A percentile compares a stretch with the other conserved stretches of the same genome.
Conservation (phyloP, 2,329 filamentous ascomycete species). For the Phialocephala subalpina region DNA sequence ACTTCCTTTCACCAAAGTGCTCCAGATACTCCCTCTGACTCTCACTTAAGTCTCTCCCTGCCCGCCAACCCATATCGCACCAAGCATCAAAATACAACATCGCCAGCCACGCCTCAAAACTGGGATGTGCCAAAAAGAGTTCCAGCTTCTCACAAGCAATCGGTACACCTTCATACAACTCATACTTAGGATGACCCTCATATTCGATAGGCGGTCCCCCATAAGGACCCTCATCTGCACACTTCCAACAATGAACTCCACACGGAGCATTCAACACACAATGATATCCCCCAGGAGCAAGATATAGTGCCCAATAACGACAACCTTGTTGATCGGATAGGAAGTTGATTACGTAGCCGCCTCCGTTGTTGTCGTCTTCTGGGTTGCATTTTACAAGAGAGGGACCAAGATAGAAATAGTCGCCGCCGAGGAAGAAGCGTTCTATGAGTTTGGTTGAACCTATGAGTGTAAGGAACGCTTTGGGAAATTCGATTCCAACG, state of each 20-base stretch:
- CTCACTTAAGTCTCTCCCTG: not conserved
- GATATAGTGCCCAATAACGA: not conserved
- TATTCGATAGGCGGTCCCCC: not conserved
- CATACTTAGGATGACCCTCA: not conserved
- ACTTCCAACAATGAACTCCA: not conserved
- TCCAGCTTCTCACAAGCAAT: constrained; percentile 3
- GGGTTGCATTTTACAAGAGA: not conserved
- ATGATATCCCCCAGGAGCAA: not conserved
- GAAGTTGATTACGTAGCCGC: constrained; percentile 1
- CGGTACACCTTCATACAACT: not conserved
- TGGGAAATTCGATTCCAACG: not conserved
- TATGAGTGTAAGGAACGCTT: not conserved
- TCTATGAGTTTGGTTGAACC: not conserved
- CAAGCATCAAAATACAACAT: not conserved
- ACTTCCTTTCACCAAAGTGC: not conserved
- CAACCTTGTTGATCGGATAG: not conserved
- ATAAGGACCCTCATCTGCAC: not conserved
- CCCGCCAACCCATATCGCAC: not conserved
- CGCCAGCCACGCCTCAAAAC: constrained; percentile 3
- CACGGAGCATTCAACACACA: not conserved
- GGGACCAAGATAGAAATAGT: not conserved
- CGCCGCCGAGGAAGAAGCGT: not conserved
- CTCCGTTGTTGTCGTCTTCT: not conserved
- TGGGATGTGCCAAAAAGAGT: not conserved
- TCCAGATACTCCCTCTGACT: not conserved